Conservation (phyloP, 441 rosid species). For the Breynia disticha region DNA sequence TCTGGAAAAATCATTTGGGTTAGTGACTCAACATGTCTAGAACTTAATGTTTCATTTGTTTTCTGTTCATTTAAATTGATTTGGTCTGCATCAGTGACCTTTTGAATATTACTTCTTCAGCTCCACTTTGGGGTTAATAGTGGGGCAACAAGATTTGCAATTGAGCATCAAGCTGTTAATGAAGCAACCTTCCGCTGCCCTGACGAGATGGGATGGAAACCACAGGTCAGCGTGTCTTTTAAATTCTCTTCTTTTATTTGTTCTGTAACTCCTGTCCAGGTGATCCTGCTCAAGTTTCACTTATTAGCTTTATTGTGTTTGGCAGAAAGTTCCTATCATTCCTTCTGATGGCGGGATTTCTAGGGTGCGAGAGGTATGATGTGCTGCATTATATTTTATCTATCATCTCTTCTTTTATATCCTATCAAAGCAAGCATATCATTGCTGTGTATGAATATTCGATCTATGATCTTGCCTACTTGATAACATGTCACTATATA, state of each 20-base stretch:
- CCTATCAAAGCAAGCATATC: not conserved
- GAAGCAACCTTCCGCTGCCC: conserved; percentile 97
- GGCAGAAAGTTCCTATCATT: conserved; percentile 79
- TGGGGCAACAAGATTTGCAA: conserved; percentile 77
- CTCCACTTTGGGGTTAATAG: conserved; percentile 93
- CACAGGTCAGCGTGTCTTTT: conserved; percentile 51
- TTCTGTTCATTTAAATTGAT: not conserved
- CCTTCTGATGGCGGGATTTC: conserved; percentile 72
- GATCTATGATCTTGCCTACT: not conserved
- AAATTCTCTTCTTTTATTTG: not conserved
- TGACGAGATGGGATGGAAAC: conserved; percentile 98
- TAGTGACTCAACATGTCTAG: conserved; percentile 15
- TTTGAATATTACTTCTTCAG: conserved; percentile 26
- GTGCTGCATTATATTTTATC: not conserved
- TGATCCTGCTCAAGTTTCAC: conserved; percentile 5
- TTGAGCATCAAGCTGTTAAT: conserved; percentile 88
- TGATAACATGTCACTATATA: too few species aligned
- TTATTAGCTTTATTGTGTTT: conserved; percentile 11
- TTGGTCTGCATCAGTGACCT: not conserved
- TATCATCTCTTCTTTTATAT: not conserved
- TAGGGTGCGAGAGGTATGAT: conserved; percentile 56
- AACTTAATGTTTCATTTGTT: not conserved
- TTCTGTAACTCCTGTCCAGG: not conserved
- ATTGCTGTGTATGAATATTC: not conserved
- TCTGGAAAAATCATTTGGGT: conserved; percentile 66